Evolutionary conservation across 148 eudicot species (phyloP), one percentile per base, ranked within the genome.

Genomic region (Rhododendron henanense): DNA sequence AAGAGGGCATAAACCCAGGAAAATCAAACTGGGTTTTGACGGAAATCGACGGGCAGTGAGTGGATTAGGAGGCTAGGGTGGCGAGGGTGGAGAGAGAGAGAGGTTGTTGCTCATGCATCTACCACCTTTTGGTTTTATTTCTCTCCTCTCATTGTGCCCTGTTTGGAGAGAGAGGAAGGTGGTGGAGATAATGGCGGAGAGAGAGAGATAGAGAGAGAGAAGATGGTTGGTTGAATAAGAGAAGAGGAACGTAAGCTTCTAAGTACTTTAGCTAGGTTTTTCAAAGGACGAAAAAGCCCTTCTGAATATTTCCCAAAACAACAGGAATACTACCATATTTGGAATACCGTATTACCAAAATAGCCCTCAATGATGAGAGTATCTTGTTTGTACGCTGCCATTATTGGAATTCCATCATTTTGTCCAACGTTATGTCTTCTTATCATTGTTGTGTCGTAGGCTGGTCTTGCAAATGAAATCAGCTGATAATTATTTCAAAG

Each of bases 81-180:
- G 89, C 85, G 79, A 84, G 76, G 80, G 48, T 19, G 55, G 69
- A 78, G 85, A 79, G 78, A 41, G 88, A 86, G 88, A 45, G 11
- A 33, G 50, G 84, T 81, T 86, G 82, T 86, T 83, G 89, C 87
- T 90, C 93, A 90, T 92, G 92, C 93, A 92, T 90, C 92, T 89
- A 92, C 93, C 93, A 92, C 91, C 93, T 89, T 92, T 90, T 89
- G 85, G 84, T 85, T 86, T 85, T 31, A 82, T 81, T 87, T 51
- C 78, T 86, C 63, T 78, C 63, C 37, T 48, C 73, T 44, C 87
- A 89, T 88, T 86, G 44, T 80, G 85, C 65, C 61, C 51, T 78
- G 78, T 44, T 89, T 80, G 85, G 85, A 6, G 50, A 35, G 55
- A 61, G 57, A 55, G 88, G 77, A 50, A n/a, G 84, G 77, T 57